phyloP scores from a whole-genome alignment of 2,329 filamentous ascomycete genomes.

The Ceratocystis papillata region DNA sequence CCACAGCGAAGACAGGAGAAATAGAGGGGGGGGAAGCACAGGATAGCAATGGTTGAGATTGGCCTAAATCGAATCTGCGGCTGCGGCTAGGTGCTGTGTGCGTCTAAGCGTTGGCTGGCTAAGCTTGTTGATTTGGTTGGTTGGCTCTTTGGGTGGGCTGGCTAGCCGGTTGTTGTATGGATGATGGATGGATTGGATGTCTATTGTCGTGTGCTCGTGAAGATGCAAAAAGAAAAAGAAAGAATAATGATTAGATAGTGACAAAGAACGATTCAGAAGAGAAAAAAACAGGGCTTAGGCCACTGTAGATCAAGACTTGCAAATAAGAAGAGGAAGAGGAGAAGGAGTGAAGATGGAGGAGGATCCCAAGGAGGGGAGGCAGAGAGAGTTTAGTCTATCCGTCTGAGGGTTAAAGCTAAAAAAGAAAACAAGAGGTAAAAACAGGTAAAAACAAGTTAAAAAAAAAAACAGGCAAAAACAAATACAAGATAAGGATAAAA shows the following conservation, averaged over 20 bases:
- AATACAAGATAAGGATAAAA: too few relatives aligned
- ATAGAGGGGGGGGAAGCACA: not conserved
- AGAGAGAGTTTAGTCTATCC: too few relatives aligned
- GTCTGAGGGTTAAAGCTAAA: not conserved
- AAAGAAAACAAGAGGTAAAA: conserved; percentile 15
- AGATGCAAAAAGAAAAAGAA: conserved; percentile 14
- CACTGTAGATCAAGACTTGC: conserved; percentile 14
- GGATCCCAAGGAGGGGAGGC: not conserved
- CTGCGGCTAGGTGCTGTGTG: not conserved
- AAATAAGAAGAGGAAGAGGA: not conserved
- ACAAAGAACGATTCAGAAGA: not conserved
- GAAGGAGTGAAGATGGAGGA: conserved; percentile 3
- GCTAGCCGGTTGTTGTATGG: not conserved
- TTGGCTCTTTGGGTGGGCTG: not conserved
- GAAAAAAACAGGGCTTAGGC: conserved; percentile 16
- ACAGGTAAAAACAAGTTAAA: not conserved
- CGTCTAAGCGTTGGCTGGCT: conserved; percentile 1
- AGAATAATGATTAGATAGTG: conserved; percentile 3
- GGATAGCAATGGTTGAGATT: not conserved
- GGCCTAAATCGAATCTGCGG: not conserved
- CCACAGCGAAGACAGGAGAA: not conserved
- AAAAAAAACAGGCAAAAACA: too few relatives aligned
- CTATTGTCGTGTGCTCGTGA: not conserved
- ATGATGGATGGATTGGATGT: conserved; percentile 2
- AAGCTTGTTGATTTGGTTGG: not conserved